These are phyloP conservation scores for Chalciporus pseudorubinellus DNA, from an alignment of 768 basidiomycete genomes.

Conservation along the genomic window DNA sequence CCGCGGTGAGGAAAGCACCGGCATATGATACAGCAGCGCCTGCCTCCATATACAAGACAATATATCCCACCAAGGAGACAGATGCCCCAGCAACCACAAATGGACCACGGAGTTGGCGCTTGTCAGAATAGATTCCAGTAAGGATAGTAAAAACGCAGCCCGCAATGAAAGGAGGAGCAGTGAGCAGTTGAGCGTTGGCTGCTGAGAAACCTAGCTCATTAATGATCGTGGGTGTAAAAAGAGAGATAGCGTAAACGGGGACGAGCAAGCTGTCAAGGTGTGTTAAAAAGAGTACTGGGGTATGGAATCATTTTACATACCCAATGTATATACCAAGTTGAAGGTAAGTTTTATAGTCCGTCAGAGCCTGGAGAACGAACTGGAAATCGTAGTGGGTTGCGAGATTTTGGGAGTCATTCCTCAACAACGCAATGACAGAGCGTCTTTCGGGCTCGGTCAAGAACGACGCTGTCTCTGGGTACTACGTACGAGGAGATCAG, in stretches of 20 bases:
- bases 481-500: slow-evolving; percentile 30
- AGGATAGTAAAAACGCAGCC: slow-evolving; percentile 45
- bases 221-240: slow-evolving; percentile 53
- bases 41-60: slow-evolving; percentile 41
- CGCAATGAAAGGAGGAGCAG: slow-evolving; percentile 47
- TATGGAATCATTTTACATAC: slow-evolving; percentile 20
- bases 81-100: slow-evolving; percentile 43
- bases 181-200: slow-evolving; percentile 48
- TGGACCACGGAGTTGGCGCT: slow-evolving; percentile 43
- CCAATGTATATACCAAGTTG: slow-evolving; percentile 41
- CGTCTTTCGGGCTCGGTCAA: slow-evolving; percentile 44
- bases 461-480: slow-evolving; percentile 58
- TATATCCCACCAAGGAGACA: slow-evolving; percentile 50
- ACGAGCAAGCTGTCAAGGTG: slow-evolving; percentile 36
- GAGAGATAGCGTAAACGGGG: slow-evolving; percentile 47
- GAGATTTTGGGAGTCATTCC: slow-evolving; percentile 43
- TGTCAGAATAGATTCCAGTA: slow-evolving; percentile 44
- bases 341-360: slow-evolving; percentile 42
- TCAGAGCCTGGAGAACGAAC: slow-evolving; percentile 49
- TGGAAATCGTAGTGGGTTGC: slow-evolving; percentile 43
- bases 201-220: slow-evolving; percentile 50
- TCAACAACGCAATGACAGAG: slow-evolving; percentile 40
- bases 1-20: slow-evolving; percentile 48
- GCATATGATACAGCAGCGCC: slow-evolving; percentile 35
- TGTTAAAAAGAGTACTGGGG: too few species aligned